Evolutionary conservation across 2,329 filamentous ascomycete genomes (phyloP), one percentile per base, ranked within the genome.

Genomic region (Pseudogymnoascus sp.): DNA sequence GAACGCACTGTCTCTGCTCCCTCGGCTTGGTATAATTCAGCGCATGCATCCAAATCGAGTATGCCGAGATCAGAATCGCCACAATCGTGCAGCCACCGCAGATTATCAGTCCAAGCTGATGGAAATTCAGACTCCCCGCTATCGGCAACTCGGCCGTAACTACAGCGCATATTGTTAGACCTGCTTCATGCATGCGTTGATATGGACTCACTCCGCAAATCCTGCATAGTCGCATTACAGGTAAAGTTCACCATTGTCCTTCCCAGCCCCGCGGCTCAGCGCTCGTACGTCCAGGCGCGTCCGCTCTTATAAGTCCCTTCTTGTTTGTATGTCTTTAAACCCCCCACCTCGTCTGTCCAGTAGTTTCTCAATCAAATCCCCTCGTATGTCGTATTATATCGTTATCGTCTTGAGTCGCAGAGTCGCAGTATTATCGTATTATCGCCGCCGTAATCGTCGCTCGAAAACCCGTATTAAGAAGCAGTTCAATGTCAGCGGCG

Each of bases 11-110:
- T 73, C 78, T 80, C 70, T 86, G 84, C 73, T 86, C 82, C 63
- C 76, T 73, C 5, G 83, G 83, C 63, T 83, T 83, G 25, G 83
- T 85, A 70, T 86, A 86, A 73, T 86, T 79, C 16, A 77, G 67
- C 31, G 83, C 82, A 76, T 87, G 84, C 76, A 80, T 80, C 73
- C 75, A 82, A 65, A 85, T 81, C 38, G 86, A 76, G 67, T 79
- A 84, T 59, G 85, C 72, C 63, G 83, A 84, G 42, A 82, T 71
- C 50, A 78, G 61, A n/a, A 80, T 77, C 40, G 84, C 77, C 33
- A 85, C 72, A 63, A 82, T 70, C 4, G 82, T 77, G 60, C 76
- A 78, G 53, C 73, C 76, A 47, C 77, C 80, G 25, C 76, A 76
- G 47, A 85, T 77, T 64, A 84, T 75, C 64, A 83, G 74, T 35